Evolutionary conservation across 495 filamentous ascomycete genomes (phyloP), one percentile per base, ranked within the genome.

Genomic region (Penicillium arizonense): DNA sequence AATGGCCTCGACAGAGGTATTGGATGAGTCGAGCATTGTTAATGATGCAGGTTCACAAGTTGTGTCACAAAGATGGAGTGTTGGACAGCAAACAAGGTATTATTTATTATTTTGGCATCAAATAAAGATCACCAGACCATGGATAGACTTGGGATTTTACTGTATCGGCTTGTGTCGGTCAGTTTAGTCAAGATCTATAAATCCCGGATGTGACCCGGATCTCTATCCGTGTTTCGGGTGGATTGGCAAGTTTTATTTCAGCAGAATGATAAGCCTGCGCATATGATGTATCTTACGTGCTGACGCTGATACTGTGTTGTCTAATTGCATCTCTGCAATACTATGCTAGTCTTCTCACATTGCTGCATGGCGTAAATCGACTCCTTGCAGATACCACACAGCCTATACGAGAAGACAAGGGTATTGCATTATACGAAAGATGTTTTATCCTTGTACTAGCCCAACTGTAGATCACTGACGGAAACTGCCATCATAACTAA

Each of bases 11-110:
- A 91, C 75, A 45, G 74, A 67, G 21, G 94, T 85, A 38, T 92
- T 77, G 34, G 87, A 81, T 41, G 89, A 68, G 34, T 57, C 82
- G 57, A 90, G 76, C 93, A 98, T 98, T 54, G 52, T 56, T 43
- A 24, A 36, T 26, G 34, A 44, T 51, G 14, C 14, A 36, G 33
- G 36, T 12, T 21, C 3, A 28, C 6, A 23, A 2, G 5, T n/a
- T n/a, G 36, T 41, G 26, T n/a, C 33, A 34, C 23, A 28, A 47
- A 20, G 21, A 35, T 18, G 21, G 30, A 36, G 20, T 21, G 3
- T n/a, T 46, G 2, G 28, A 9, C 9, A 45, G 4, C 11, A 9
- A 2, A 12, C 3, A 11, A 8, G 28, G 14, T 47, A 13, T 3
- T 20, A 3, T 20, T 2, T n/a, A 30, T 32, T 0, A 9, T 32